These are phyloP conservation scores for Fusarium mundagurra DNA, from an alignment of 2,329 filamentous ascomycete genomes.

Conservation along the genomic window DNA sequence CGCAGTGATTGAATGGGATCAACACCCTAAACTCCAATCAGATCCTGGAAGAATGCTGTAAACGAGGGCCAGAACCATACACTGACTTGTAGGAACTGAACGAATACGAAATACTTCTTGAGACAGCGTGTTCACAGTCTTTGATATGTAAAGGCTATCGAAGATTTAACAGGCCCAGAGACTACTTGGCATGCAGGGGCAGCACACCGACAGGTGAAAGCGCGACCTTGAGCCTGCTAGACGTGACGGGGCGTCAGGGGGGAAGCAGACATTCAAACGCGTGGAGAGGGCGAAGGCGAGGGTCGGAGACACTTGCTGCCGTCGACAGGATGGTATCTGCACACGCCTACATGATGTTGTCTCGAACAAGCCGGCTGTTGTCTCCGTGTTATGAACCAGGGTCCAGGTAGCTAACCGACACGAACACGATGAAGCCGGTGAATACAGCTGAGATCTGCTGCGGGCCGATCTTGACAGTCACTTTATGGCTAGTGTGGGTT, in stretches of 20 bases:
- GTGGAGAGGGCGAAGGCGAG: not conserved
- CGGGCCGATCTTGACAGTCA: not conserved
- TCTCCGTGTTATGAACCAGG: not conserved
- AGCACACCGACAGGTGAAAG: not conserved
- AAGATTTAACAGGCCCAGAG: not conserved
- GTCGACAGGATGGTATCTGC: not conserved
- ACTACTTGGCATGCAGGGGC: not conserved
- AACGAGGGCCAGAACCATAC: not conserved
- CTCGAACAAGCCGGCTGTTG: not conserved
- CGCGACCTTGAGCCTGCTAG: not conserved
- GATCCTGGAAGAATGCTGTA: not conserved
- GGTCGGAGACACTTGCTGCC: not conserved
- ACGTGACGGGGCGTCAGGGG: not conserved
- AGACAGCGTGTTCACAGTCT: not conserved
- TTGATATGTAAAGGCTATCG: not conserved
- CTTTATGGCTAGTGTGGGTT: not conserved
- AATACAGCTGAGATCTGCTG: not conserved
- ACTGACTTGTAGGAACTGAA: not conserved
- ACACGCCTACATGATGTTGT: not conserved
- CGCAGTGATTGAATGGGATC: not conserved
- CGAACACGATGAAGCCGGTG: not conserved
- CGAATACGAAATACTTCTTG: not conserved
- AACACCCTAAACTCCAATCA: accelerated
- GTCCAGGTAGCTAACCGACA: not conserved
- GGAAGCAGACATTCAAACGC: not conserved